Evolutionary conservation across 129 eudicot species (phyloP), one percentile per base, ranked within the genome.

Genomic region (Helichrysum umbraculigerum): DNA sequence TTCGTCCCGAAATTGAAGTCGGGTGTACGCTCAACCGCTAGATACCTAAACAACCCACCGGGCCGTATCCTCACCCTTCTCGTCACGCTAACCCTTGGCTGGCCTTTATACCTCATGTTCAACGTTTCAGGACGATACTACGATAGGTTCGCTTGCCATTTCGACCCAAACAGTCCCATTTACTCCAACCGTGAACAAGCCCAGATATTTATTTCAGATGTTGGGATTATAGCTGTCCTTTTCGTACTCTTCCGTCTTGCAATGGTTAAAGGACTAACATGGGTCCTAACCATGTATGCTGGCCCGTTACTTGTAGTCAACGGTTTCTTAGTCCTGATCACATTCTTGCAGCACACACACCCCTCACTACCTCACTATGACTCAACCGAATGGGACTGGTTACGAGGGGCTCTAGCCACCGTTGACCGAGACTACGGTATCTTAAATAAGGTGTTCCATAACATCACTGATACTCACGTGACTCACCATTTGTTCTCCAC

Each of bases 321-420:
- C 34, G 92, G 85, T 19, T 87, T 82, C 61, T 76, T 87, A 1
- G 92, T 87, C 12, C 60, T 87, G 57, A 87, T 87, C 77, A 87
- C 92, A 9, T 87, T 79, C 54, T 70, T 87, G 59, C 92, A 87
- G 56, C 92, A 87, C 82, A 87, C 92, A 4, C 92, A 87, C 82
- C 86, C 87, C 25, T 77, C 92, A 12, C 25, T 87, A 28, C 92
- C 92, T 28, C 92, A 87, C 71, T 87, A 87, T 10, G 92, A 87
- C 76, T 82, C 89, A 0, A 73, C 89, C 14, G 92, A 87, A 77
- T 87, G 92, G 92, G 92, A 87, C 72, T 87, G 92, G 92, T 21
- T 87, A 22, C 78, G 92, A 29, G 92, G 92, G 22, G 92, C 92
- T 1, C 52, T 87, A 21, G 92, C 92, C 66, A 87, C 92, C 2